These are phyloP conservation scores for Sphagnum fallax DNA, from an alignment of 228 moss, liverwort and hornwort genomes.

Conservation along the genomic window DNA sequence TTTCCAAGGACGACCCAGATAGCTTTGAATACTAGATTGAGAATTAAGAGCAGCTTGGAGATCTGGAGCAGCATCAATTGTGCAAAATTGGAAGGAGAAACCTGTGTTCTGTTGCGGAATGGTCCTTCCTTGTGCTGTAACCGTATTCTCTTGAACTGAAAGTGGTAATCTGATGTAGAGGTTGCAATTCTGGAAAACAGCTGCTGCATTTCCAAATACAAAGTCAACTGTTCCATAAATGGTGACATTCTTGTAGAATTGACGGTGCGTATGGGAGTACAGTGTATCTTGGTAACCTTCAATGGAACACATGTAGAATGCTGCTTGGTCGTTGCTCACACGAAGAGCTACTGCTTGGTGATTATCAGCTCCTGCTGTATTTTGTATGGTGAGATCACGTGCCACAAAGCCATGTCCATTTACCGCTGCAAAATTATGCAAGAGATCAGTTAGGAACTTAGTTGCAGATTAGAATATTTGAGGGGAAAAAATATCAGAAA, in stretches of 20 bases:
- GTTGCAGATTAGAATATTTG: neutral
- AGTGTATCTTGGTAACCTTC: slow-evolving; percentile 66
- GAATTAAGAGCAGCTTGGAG: slow-evolving; percentile 6
- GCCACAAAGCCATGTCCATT: slow-evolving; percentile 55
- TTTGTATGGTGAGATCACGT: slow-evolving; percentile 45
- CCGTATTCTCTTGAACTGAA: slow-evolving; percentile 35
- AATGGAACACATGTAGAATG: slow-evolving; percentile 34
- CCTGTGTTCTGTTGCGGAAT: slow-evolving; percentile 52
- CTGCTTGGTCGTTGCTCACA: slow-evolving; percentile 28
- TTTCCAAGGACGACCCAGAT: slow-evolving; percentile 60
- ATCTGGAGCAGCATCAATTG: slow-evolving; percentile 22
- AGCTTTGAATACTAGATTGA: slow-evolving; percentile 17
- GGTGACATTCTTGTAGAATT: slow-evolving; percentile 62
- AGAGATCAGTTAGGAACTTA: neutral
- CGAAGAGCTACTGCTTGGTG: slow-evolving; percentile 72
- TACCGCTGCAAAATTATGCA: slow-evolving; percentile 34
- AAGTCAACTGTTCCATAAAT: slow-evolving; percentile 59
- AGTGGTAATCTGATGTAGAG: slow-evolving; percentile 31
- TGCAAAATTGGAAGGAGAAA: slow-evolving; percentile 47
- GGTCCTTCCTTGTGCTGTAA: slow-evolving; percentile 50
- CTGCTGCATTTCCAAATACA: slow-evolving; percentile 78
- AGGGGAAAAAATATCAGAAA: neutral
- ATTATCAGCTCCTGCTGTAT: slow-evolving; percentile 64
- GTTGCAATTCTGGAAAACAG: slow-evolving; percentile 45
- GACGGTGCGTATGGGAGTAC: slow-evolving; percentile 52